These are phyloP conservation scores for Coniochaeta prunicola DNA, from an alignment of 2,329 filamentous ascomycete species.

Conservation along the genomic window DNA sequence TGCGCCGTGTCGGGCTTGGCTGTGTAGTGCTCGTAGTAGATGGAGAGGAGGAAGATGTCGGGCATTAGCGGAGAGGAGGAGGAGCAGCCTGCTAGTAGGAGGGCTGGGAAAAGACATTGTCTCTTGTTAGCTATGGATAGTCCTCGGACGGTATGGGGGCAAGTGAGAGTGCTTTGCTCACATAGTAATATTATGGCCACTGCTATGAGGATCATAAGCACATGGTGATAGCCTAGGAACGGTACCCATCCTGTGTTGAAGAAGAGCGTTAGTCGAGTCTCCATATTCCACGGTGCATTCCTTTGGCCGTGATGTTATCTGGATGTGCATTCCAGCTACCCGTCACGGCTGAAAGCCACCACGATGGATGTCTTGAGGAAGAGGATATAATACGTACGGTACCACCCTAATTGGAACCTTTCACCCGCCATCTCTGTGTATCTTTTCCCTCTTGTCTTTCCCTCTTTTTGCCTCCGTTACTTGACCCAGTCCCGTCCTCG, in stretches of 20 bases:
- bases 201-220: slow-evolving; percentile 95
- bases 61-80: slow-evolving; percentile 94
- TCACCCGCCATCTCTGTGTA: slow-evolving; percentile 21
- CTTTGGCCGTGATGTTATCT: no score
- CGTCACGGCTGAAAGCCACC: neutral
- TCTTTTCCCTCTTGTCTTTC: slow-evolving; percentile 4
- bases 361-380: neutral
- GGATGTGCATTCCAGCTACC: neutral
- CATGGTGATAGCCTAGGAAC: slow-evolving; percentile 70
- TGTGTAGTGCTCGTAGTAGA: slow-evolving; percentile 87
- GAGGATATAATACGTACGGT: slow-evolving; percentile 31
- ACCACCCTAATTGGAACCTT: slow-evolving; percentile 40
- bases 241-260: slow-evolving; percentile 52
- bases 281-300: no score
- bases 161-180: slow-evolving; percentile 51
- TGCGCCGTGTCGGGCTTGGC: slow-evolving; percentile 78
- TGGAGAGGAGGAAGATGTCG: slow-evolving; percentile 93
- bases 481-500: slow-evolving; percentile 17
- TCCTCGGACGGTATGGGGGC: neutral
- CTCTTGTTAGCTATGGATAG: neutral
- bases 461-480: slow-evolving; percentile 2
- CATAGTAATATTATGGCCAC: slow-evolving; percentile 91
- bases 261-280: neutral
- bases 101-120: slow-evolving; percentile 47
- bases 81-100: slow-evolving; percentile 90